Evolutionary conservation across 129 eudicot species (phyloP).

Genomic region (Scalesia atractyloides): DNA sequence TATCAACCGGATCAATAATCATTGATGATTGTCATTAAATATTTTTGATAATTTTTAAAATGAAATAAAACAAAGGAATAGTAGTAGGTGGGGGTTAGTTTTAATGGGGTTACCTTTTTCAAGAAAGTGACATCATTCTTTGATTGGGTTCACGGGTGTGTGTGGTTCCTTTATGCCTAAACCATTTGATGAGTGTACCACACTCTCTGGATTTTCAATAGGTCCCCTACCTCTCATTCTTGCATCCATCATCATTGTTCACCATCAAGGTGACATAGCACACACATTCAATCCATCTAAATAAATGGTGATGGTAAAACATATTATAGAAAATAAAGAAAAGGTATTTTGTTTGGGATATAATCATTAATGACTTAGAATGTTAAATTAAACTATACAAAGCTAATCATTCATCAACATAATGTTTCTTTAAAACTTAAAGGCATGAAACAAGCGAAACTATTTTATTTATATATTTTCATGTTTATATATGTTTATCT

Average conservation of each 20-base stretch:
- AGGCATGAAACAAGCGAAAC: no score
- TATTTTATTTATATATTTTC: no score
- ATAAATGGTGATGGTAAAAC: no score
- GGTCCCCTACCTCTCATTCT: conserved; percentile 30
- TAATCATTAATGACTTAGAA: no score
- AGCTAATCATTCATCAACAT: no score
- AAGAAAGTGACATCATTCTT: conserved; percentile 27
- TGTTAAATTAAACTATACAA: no score
- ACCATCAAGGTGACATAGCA: conserved; percentile 30
- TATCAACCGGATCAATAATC: background rate
- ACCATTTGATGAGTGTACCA: conserved; percentile 38
- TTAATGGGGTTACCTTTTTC: conserved; percentile 24
- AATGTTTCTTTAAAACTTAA: no score
- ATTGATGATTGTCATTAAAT: background rate
- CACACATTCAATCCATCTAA: background rate
- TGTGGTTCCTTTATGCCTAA: conserved; percentile 41
- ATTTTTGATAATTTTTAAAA: background rate
- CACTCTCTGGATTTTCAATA: conserved; percentile 22
- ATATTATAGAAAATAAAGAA: no score
- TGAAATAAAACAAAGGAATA: conserved; percentile 11
- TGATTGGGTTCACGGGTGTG: conserved; percentile 29
- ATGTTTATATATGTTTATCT: no score
- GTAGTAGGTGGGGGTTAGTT: conserved; percentile 18
- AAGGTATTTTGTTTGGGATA: no score
- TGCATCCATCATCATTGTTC: conserved; percentile 31